Percentiles rank a stretch among this genome's conserved stretches.
Evolutionary conservation across 306 rosid genomes (phyloP).

Genomic region (Delonix regia): DNA sequence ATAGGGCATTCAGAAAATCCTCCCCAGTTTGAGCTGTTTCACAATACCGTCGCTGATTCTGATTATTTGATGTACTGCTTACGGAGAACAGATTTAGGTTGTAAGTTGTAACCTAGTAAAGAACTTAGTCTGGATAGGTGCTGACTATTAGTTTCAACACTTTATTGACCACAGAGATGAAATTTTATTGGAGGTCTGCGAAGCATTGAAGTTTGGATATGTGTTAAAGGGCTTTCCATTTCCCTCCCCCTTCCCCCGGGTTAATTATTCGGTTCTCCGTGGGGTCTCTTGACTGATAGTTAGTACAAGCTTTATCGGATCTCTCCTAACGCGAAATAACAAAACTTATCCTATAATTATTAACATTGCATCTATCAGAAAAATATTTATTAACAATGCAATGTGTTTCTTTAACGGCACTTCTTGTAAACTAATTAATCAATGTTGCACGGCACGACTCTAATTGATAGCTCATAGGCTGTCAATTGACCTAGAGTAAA

Average conservation of each 20-base stretch:
- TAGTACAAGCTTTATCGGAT: too few relatives aligned
- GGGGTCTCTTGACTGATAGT: not conserved
- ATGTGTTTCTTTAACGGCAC: too few relatives aligned
- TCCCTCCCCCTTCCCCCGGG: not conserved
- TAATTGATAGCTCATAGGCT: too few relatives aligned
- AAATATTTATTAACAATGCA: too few relatives aligned
- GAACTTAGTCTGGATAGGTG: not conserved
- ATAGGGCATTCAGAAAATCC: constrained; percentile 11
- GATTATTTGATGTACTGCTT: constrained; percentile 11
- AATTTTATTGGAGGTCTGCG: not conserved
- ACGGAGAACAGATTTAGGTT: constrained; percentile 2
- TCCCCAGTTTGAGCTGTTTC: constrained; percentile 23
- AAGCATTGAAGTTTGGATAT: not conserved
- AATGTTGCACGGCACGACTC: too few relatives aligned
- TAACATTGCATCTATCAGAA: too few relatives aligned
- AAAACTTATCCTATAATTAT: too few relatives aligned
- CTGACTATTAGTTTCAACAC: not conserved
- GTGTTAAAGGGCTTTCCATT: not conserved
- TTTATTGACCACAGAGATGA: not conserved
- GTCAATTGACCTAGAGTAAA: too few relatives aligned
- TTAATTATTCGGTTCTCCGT: not conserved
- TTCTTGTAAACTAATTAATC: too few relatives aligned
- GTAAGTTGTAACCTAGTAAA: not conserved
- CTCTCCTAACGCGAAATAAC: too few relatives aligned
- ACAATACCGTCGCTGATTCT: constrained; percentile 12